phyloP scores from a whole-genome alignment of 192 early-diverging fungal genomes.

The Mortierella hygrophila region DNA sequence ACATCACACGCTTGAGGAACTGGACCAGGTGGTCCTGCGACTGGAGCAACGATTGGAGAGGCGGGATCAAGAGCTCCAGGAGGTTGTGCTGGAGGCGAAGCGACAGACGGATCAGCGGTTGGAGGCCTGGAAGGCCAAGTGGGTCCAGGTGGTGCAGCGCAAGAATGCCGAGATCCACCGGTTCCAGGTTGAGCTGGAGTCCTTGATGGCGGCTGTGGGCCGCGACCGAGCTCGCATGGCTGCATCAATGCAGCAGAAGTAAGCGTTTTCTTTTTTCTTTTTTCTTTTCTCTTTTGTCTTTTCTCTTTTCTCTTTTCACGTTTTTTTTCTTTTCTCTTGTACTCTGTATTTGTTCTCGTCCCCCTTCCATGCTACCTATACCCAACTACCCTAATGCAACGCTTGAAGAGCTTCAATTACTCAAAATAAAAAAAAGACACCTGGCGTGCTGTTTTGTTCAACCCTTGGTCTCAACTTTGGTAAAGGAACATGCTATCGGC shows the following conservation, averaged over 20 bases:
- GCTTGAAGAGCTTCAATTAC: not conserved
- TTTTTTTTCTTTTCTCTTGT: not conserved
- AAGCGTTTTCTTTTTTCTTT: not conserved
- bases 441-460: constrained; percentile 11
- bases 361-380: not conserved
- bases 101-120: constrained; percentile 28
- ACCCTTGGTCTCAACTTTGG: not conserved
- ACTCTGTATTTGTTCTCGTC: not conserved
- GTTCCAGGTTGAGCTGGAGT: constrained; percentile 33
- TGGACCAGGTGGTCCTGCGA: constrained; percentile 23
- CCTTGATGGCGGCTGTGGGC: constrained; percentile 27
- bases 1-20: constrained; percentile 18
- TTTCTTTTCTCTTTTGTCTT: not conserved
- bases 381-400: not conserved
- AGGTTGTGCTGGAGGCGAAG: constrained; percentile 29
- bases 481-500: not conserved
- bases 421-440: not conserved
- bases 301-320: not conserved
- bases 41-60: constrained; percentile 26
- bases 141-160: constrained; percentile 33
- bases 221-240: constrained; percentile 31
- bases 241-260: constrained; percentile 30
- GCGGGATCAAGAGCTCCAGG: constrained; percentile 25
- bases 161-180: constrained; percentile 35
- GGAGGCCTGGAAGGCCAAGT: constrained; percentile 32